Evolutionary conservation across 805 yeast species (phyloP).

Genomic region (Cyberlindnera xishuangbannaensis): DNA sequence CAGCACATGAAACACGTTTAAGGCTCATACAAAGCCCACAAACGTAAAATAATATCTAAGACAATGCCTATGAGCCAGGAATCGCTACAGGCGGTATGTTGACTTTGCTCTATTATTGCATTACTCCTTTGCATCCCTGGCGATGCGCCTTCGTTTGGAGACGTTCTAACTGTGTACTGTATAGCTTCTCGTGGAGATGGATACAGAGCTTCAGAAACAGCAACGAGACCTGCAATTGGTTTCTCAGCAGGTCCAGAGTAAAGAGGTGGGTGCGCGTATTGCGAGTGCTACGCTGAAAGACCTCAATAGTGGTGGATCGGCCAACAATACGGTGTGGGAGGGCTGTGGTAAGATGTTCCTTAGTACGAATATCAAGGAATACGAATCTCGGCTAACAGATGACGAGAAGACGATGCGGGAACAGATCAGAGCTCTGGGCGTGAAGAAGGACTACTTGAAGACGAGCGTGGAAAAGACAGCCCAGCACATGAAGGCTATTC

Average conservation of each 20-base stretch:
- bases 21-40: too few species aligned
- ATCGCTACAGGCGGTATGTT: slow-evolving; percentile 36
- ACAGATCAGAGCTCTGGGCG: slow-evolving; percentile 51
- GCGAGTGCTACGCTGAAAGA: slow-evolving; percentile 44
- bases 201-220: slow-evolving; percentile 52
- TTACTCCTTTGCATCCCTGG: neutral
- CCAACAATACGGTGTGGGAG: slow-evolving; percentile 62
- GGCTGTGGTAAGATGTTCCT: slow-evolving; percentile 79
- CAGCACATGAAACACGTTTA: too few species aligned
- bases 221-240: slow-evolving; percentile 56
- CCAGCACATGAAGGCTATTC: slow-evolving; percentile 47
- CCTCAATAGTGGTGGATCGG: slow-evolving; percentile 33
- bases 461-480: slow-evolving; percentile 73
- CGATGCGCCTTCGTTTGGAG: neutral
- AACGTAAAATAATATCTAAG: too few species aligned
- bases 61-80: slow-evolving; percentile 40
- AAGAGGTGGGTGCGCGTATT: slow-evolving; percentile 7
- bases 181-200: slow-evolving; percentile 58
- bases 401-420: slow-evolving; percentile 55
- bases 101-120: too few species aligned
- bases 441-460: slow-evolving; percentile 66
- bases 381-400: slow-evolving; percentile 40
- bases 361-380: slow-evolving; percentile 36
- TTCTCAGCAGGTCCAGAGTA: slow-evolving; percentile 33
- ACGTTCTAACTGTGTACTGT: neutral